phyloP scores from a whole-genome alignment of 257 asterid genomes.

The Sherardia arvensis region DNA sequence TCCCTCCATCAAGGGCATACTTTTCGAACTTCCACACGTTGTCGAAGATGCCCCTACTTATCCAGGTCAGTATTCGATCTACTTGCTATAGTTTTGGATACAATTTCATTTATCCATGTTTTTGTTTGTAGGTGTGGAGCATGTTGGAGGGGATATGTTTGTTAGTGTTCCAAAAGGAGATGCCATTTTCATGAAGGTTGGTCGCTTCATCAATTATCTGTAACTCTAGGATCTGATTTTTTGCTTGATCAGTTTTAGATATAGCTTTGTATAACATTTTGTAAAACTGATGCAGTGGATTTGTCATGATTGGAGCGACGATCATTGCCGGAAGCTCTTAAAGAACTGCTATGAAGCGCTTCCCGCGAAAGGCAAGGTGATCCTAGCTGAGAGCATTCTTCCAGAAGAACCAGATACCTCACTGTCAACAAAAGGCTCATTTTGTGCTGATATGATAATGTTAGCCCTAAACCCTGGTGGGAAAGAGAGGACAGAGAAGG shows the following conservation, averaged over 20 bases:
- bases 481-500: conserved; percentile 87
- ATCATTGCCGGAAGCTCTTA: conserved; percentile 58
- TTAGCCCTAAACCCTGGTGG: conserved; percentile 89
- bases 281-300: no score
- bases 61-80: conserved; percentile 46
- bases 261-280: no score
- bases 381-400: conserved; percentile 53
- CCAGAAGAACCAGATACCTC: conserved; percentile 68
- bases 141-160: conserved; percentile 94
- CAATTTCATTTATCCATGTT: no score
- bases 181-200: conserved; percentile 92
- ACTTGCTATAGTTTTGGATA: no score
- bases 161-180: conserved; percentile 67
- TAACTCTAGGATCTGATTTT: no score
- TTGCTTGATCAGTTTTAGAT: no score
- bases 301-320: conserved; percentile 47
- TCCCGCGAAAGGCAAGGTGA: conserved; percentile 67
- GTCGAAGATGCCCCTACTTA: conserved; percentile 55
- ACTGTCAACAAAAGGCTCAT: conserved; percentile 23
- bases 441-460: conserved; percentile 60
- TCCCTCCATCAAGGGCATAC: conserved; percentile 59
- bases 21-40: conserved; percentile 81
- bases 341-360: conserved; percentile 63
- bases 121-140: conserved; percentile 53
- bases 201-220: no score